Conservation (phyloP, 2,329 filamentous ascomycete species). For the Ilyonectria sp. region DNA sequence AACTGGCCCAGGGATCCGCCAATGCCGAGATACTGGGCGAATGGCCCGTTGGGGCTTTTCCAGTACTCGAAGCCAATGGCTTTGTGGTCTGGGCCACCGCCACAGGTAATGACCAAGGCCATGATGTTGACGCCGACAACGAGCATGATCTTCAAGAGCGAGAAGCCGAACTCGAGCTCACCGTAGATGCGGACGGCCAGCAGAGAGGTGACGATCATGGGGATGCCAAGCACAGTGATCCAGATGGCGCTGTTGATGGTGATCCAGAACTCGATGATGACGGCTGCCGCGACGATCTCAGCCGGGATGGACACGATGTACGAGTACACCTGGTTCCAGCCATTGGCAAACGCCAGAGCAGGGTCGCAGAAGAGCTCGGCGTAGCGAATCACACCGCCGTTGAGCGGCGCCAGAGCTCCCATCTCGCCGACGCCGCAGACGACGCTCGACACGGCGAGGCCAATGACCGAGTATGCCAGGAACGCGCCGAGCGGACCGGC, state of each 20-base stretch:
- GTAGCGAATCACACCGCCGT: conserved; percentile 75
- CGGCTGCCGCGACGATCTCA: conserved; percentile 67
- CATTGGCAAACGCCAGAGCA: conserved; percentile 65
- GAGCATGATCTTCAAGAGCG: conserved; percentile 70
- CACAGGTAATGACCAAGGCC: conserved; percentile 71
- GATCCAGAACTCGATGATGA: conserved; percentile 63
- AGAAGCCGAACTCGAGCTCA: conserved; percentile 72
- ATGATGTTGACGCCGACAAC: conserved; percentile 76
- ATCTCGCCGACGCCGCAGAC: conserved; percentile 73
- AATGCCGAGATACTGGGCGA: conserved; percentile 62
- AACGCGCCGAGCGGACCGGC: conserved; percentile 44
- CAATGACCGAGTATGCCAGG: conserved; percentile 69
- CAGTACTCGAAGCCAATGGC: conserved; percentile 76
- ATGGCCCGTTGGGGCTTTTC: conserved; percentile 68
- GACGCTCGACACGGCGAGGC: conserved; percentile 63
- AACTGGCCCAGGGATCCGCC: conserved; percentile 66
- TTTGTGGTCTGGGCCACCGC: conserved; percentile 68
- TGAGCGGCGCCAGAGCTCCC: conserved; percentile 72
- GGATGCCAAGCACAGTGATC: conserved; percentile 69
- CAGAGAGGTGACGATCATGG: conserved; percentile 66
- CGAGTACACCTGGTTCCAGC: conserved; percentile 67
- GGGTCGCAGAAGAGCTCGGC: conserved; percentile 74
- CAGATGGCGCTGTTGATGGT: conserved; percentile 68
- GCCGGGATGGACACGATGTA: conserved; percentile 68
- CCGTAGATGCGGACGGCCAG: conserved; percentile 72